A percentile compares a stretch with the other conserved stretches of the same genome.
These are phyloP conservation scores for Magnusiomyces magnusii DNA, from an alignment of 1,139 yeast genomes.

Conservation along the genomic window DNA sequence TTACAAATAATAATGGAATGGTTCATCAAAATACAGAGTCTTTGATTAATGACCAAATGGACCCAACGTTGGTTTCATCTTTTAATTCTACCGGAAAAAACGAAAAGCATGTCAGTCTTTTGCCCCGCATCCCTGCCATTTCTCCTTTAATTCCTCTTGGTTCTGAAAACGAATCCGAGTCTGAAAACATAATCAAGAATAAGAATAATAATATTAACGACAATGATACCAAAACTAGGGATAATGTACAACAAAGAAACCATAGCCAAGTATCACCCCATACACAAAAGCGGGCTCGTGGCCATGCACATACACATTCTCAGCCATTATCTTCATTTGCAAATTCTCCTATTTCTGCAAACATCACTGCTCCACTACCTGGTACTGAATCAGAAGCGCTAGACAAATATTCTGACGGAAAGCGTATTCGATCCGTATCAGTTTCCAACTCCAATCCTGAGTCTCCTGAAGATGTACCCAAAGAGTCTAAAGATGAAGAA, in stretches of 20 bases:
- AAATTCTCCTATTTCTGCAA: neutral
- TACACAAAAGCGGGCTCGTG: neutral
- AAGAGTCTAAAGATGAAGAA: neutral
- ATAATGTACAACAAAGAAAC: neutral
- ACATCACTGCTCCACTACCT: constrained; percentile 4
- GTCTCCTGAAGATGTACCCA: neutral
- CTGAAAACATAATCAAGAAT: neutral
- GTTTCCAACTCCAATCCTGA: neutral
- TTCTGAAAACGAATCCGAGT: neutral
- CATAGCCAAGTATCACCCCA: neutral
- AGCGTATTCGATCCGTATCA: neutral
- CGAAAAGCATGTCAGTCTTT: constrained; percentile 7
- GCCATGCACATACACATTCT: neutral
- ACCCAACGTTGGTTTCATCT: neutral
- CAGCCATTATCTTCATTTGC: constrained; percentile 2
- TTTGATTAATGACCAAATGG: neutral
- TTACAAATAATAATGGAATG: neutral
- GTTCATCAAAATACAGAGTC: neutral
- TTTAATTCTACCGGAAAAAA: neutral
- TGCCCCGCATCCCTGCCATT: constrained; percentile 18
- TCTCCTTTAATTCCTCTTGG: constrained; percentile 14
- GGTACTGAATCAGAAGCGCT: neutral
- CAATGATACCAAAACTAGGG: no score
- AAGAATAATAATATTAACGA: neutral
- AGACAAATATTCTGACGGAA: neutral